Conservation (phyloP, 345 rosid genomes). For the Camelina neglecta region DNA sequence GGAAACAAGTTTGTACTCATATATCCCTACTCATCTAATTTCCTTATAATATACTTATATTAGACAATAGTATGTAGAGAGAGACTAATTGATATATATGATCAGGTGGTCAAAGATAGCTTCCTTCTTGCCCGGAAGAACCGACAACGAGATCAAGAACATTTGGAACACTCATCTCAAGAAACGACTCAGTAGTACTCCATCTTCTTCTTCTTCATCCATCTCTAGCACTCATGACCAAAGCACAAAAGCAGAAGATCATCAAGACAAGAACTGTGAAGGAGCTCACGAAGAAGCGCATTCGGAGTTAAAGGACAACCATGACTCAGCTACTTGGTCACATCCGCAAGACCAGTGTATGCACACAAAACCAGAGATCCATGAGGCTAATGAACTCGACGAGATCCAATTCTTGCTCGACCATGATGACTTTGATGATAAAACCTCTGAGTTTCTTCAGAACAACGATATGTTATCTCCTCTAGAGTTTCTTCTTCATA, state of each 20-base stretch:
- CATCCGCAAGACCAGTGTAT: conserved; percentile 16
- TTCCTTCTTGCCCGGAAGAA: conserved; percentile 74
- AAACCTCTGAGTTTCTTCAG: conserved; percentile 21
- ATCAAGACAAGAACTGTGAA: conserved; percentile 8
- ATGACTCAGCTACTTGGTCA: conserved; percentile 28
- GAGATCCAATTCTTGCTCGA: conserved; percentile 35
- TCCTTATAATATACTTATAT: not conserved
- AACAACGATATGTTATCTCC: conserved; percentile 16
- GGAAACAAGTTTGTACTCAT: conserved; percentile 68
- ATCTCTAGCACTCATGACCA: conserved; percentile 20
- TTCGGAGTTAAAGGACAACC: conserved; percentile 16
- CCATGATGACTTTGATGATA: conserved; percentile 34
- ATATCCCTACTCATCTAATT: not conserved
- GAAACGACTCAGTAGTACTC: conserved; percentile 42
- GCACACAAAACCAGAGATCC: conserved; percentile 27
- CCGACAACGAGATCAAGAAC: conserved; percentile 88
- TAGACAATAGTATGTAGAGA: not conserved
- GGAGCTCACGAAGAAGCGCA: conserved; percentile 1
- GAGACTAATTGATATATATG: not conserved
- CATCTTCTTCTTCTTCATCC: conserved; percentile 46
- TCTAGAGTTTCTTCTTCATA: conserved; percentile 8
- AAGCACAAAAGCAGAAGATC: conserved; percentile 9
- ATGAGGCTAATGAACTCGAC: conserved; percentile 19
- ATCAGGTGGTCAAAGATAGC: conserved; percentile 87
- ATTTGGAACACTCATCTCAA: conserved; percentile 82